Conservation (phyloP, 2,329 filamentous ascomycete species). For the Hypoxylon sp. region DNA sequence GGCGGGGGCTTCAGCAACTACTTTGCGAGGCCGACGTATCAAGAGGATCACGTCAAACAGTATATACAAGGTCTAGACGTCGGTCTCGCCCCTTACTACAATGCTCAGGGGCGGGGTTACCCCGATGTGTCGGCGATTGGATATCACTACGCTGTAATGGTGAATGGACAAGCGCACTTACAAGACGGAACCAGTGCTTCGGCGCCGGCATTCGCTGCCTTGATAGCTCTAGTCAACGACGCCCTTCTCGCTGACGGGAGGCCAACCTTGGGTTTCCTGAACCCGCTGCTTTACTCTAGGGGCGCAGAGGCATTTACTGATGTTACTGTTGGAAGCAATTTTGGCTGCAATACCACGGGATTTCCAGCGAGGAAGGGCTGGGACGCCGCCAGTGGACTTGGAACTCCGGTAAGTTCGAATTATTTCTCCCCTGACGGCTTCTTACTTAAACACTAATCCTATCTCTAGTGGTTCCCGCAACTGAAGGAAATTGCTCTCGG, state of each 20-base stretch:
- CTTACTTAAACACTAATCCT: not conserved
- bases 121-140: conserved; percentile 68
- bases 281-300: not conserved
- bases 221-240: not conserved
- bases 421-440: not conserved
- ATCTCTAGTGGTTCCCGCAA: conserved; percentile 1
- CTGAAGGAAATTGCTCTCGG: conserved; percentile 10
- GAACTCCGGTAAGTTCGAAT: not conserved
- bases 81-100: conserved; percentile 46
- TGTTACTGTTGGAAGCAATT: conserved; percentile 1
- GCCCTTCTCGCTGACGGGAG: not conserved
- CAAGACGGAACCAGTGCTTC: conserved; percentile 1
- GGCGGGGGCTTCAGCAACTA: conserved; percentile 1
- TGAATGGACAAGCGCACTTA: conserved; percentile 1
- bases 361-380: not conserved
- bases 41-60: conserved; percentile 57
- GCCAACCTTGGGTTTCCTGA: not conserved
- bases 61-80: conserved; percentile 61
- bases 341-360: not conserved
- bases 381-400: not conserved
- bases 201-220: not conserved
- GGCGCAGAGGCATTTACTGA: not conserved
- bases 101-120: conserved; percentile 61
- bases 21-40: not conserved
- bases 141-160: conserved; percentile 51